A percentile compares a stretch with the other conserved stretches of the same genome.
Conservation (phyloP, 441 rosid genomes). For the Pelargonium fulgidum region DNA sequence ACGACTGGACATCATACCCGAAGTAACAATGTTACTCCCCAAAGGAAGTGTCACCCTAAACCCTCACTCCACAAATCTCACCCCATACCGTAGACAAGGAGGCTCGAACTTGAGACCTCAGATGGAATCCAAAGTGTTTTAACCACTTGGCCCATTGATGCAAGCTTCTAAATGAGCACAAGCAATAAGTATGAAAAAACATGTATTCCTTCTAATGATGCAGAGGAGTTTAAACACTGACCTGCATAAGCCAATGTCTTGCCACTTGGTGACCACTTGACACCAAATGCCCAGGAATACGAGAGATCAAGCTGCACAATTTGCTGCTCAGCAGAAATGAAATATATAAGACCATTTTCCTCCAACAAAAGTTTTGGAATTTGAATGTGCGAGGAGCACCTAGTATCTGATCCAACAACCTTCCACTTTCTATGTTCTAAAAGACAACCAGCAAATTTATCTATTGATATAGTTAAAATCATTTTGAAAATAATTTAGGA, state of each 20-base stretch:
- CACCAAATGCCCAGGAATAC: constrained; percentile 97
- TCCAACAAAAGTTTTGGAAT: constrained; percentile 9
- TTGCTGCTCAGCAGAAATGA: constrained; percentile 53
- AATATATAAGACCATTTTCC: constrained; percentile 10
- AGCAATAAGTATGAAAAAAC: background rate
- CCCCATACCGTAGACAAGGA: too few species aligned
- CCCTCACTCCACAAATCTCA: too few species aligned
- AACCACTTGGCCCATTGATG: too few species aligned
- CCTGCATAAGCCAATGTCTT: constrained; percentile 94
- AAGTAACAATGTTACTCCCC: too few species aligned
- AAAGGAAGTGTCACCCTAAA: too few species aligned
- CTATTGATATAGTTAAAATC: background rate
- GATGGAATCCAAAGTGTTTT: too few species aligned
- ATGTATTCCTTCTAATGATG: background rate
- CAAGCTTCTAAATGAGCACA: background rate
- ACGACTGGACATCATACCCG: too few species aligned
- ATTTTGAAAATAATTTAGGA: background rate
- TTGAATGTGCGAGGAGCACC: background rate
- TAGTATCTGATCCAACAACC: background rate
- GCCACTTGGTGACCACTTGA: constrained; percentile 98
- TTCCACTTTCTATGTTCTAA: background rate
- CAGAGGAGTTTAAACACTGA: constrained; percentile 32
- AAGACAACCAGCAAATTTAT: background rate
- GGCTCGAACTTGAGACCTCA: too few species aligned
- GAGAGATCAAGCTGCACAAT: constrained; percentile 97